Base-by-base conservation (phyloP, 768 basidiomycete genomes). In the Trametes villosa region DNA sequence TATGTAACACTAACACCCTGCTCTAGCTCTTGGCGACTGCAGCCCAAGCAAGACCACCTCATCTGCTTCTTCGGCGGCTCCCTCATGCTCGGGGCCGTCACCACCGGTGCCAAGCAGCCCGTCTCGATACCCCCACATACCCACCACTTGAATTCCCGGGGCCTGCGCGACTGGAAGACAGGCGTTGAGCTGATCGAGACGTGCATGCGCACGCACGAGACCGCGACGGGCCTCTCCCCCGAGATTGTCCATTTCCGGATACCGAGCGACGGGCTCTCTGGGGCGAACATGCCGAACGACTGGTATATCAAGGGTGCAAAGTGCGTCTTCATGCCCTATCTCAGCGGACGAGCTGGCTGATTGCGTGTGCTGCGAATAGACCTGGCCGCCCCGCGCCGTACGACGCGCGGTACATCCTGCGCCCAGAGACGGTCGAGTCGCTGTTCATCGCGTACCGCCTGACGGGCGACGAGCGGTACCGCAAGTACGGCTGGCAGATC, bases 391-490 rank as follows among this genome's bases (percentile, higher is more conserved):
- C 53, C 15, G 59, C 75, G 6, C 75, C 86, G 1, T 88, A 94
- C 63, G 94, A 96, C 66, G 94, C 94, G 12, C 86, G 94, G 38
- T 97, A 98, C 71, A 97, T 98, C 73, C 86, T 98, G 9, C 86
- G 94, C 84, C 96, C 96, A 2, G 96, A 98, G 78, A 98, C 96
- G 1, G 84, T 95, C 26, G 96, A 98, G 72, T 95, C 92, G 0
- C 85, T 97, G 40, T 96, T 98, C 80, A 77, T 94, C 44, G 95
- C 94, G 0, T 97, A 81, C 74, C 85, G 96, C n/a, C 78, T 94
- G 4, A 96, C 96, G 2, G 94, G 94, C 7, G 87, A 97, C 67
- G 76, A 81, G 29, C 78, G 81, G 27, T 98, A 96, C 71, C 86
- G 96, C 15, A 83, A 88, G 20, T 83, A 86, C 67, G 95, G 92